phyloP scores from a whole-genome alignment of 1,139 yeast species.

The Sugiyamaella pinicola region DNA sequence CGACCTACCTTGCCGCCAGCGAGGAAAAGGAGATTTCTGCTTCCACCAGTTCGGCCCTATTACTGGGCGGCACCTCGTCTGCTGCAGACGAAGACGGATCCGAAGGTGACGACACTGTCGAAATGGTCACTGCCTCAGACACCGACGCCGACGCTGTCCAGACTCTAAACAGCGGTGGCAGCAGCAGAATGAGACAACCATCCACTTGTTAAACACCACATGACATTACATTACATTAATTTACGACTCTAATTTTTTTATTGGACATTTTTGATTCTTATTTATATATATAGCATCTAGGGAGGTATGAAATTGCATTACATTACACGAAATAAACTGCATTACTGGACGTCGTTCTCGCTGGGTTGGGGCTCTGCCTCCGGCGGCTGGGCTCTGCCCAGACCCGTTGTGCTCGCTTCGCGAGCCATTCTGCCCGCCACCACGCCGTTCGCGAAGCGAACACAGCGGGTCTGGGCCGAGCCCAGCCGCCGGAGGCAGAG shows the following conservation, averaged over 20 bases:
- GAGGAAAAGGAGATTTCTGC: slow-evolving; percentile 20
- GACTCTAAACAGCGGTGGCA: slow-evolving; percentile 6
- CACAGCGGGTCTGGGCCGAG: no score
- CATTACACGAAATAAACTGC: slow-evolving; percentile 9
- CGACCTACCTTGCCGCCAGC: slow-evolving; percentile 29
- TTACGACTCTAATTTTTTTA: neutral
- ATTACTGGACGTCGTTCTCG: neutral
- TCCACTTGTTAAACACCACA: slow-evolving; percentile 22
- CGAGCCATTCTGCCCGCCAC: no score
- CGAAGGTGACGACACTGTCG: slow-evolving; percentile 8
- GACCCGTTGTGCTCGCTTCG: neutral
- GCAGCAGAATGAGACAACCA: slow-evolving; percentile 24
- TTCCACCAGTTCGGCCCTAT: neutral
- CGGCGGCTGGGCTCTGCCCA: neutral
- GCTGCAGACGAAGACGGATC: neutral
- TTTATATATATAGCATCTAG: slow-evolving; percentile 13
- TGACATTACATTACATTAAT: neutral
- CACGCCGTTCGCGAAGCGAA: no score
- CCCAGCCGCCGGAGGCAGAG: no score
- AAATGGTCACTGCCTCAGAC: slow-evolving; percentile 8
- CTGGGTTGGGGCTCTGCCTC: neutral
- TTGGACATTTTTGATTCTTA: neutral
- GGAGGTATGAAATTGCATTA: slow-evolving; percentile 14
- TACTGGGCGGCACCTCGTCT: slow-evolving; percentile 1
- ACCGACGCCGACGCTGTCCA: slow-evolving; percentile 11